Evolutionary conservation across 805 yeast genomes (phyloP).

Genomic region (Saccharomycopsis sp.): DNA sequence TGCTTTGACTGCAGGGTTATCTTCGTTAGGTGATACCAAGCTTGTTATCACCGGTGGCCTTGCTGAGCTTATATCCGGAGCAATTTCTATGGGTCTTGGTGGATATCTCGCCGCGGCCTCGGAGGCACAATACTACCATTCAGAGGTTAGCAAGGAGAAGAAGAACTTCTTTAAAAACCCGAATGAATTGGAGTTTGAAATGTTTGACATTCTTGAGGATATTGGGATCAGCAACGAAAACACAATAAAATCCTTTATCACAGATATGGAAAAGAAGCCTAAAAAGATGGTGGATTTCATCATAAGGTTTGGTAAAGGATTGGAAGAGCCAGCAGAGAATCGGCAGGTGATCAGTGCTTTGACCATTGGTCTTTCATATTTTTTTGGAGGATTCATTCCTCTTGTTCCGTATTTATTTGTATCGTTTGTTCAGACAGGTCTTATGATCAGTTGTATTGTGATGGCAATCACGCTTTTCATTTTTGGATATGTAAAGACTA

Average conservation of each 20-base stretch:
- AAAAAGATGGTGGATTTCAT: constrained; percentile 78
- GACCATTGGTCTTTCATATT: constrained; percentile 85
- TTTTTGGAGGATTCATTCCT: constrained; percentile 90
- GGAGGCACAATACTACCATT: constrained; percentile 68
- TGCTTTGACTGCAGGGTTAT: constrained; percentile 94
- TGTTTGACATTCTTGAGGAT: constrained; percentile 73
- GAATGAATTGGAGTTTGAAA: constrained; percentile 63
- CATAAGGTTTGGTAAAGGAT: constrained; percentile 82
- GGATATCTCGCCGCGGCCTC: constrained; percentile 93
- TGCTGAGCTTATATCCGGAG: constrained; percentile 95
- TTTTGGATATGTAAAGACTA: constrained; percentile 83
- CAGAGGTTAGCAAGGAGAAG: constrained; percentile 68
- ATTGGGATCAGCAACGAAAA: constrained; percentile 58
- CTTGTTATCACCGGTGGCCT: constrained; percentile 96
- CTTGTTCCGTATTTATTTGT: constrained; percentile 87
- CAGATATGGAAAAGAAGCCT: constrained; percentile 74
- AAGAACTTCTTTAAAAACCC: constrained; percentile 58
- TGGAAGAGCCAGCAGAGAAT: constrained; percentile 92
- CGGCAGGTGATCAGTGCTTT: constrained; percentile 83
- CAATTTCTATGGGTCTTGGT: constrained; percentile 96
- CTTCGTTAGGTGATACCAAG: constrained; percentile 82
- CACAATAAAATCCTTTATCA: constrained; percentile 66
- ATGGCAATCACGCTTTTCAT: constrained; percentile 82
- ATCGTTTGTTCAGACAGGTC: constrained; percentile 65
- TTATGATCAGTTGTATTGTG: constrained; percentile 64